Base-by-base conservation (phyloP, 371 early-diverging fungal genomes). In the Nosema muscidifuracis region DNA sequence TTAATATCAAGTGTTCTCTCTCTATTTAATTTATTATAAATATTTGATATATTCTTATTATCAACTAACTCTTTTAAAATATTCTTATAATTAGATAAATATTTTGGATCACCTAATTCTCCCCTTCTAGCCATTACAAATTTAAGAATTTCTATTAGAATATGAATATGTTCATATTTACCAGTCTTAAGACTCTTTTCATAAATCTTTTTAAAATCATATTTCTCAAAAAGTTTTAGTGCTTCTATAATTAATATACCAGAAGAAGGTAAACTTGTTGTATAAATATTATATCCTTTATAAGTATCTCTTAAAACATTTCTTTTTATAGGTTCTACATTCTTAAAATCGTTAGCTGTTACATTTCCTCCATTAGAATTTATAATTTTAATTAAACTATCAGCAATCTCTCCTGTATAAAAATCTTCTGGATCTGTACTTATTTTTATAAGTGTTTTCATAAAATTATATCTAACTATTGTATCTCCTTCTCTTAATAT, bases 91-190 rank as follows among this genome's bases (percentile, higher is more conserved):
- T 62, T 42, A 4, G 24, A 18, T 34, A 71, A 26, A 74, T 70
- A 90, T n/a, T 85, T 86, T 0, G 92, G 91, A 75, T 93, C 93
- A 1, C 87, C 91, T 18, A 92, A 74, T 65, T 87, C 85, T 0
- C 89, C 89, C 51, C 95, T 85, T 75, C 88, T 86, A 0, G 92
- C 92, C 81, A 85, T 90, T 0, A 89, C 94, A 77, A 85, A 90
- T 77, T 95, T 95, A 78, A 93, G 87, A 0, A 91, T 87, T 80
- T 97, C 95, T 0, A 92, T 81, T 10, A 94, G 76, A 6, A 89
- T 16, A 62, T 77, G 73, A n/a, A 69, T 60, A 16, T 81, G 58
- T 2, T 33, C 44, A 56, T 42, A 73, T 24, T 6, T 42, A 33
- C 40, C 34, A n/a, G 12, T 61, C 26, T 43, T 40, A 16, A 30